A percentile compares a stretch with the other conserved stretches of the same genome.
phyloP scores from a whole-genome alignment of 164 flowering plant genomes.

The Warburgia ugandensis region DNA sequence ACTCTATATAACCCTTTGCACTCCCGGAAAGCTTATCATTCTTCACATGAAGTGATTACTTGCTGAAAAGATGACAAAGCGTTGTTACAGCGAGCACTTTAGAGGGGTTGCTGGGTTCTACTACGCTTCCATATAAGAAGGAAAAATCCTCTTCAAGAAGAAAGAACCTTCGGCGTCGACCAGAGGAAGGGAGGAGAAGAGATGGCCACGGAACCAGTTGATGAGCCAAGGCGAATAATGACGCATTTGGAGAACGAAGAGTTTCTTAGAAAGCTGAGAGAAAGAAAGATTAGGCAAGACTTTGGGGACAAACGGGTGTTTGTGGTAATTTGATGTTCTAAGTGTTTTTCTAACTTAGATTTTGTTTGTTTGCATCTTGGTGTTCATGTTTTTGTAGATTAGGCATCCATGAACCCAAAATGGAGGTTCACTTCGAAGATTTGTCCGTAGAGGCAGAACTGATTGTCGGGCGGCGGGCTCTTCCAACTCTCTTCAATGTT shows the following conservation, averaged over 20 bases:
- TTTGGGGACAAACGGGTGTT: neutral
- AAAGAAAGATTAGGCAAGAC: conserved; percentile 1
- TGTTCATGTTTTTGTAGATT: neutral
- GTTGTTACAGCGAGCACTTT: neutral
- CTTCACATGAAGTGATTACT: neutral
- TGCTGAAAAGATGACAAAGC: neutral
- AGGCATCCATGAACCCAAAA: conserved; percentile 1
- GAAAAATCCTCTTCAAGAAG: neutral
- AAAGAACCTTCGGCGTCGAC: neutral
- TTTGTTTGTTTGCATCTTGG: neutral
- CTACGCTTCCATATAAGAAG: neutral
- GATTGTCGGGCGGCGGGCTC: neutral
- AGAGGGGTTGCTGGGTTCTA: neutral
- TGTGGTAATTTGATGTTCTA: neutral
- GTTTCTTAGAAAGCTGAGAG: conserved; percentile 1
- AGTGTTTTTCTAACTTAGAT: neutral
- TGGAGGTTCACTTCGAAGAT: conserved; percentile 1
- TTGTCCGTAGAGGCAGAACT: conserved; percentile 1
- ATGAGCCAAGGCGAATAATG: neutral
- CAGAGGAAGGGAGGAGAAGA: neutral
- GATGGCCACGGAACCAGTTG: neutral
- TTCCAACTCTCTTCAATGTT: conserved; percentile 20
- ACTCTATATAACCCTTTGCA: no score
- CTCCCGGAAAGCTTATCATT: neutral
- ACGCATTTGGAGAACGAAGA: conserved; percentile 4